Conservation (phyloP, 2,329 filamentous ascomycete genomes). For the Coniosporium tulheliwenetii region DNA sequence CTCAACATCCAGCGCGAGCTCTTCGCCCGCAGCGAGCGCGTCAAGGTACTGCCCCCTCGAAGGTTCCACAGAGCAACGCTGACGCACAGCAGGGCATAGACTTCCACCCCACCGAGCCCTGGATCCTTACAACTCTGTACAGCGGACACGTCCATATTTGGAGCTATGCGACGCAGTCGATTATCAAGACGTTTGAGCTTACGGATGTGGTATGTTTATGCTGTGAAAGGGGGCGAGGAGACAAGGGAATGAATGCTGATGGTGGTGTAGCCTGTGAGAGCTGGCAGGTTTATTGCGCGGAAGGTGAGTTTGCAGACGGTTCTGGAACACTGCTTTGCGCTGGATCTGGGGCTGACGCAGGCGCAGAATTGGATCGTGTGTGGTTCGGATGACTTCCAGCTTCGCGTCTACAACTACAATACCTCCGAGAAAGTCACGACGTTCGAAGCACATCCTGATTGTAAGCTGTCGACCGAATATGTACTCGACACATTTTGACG, state of each 20-base stretch:
- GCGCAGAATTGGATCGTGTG: conserved; percentile 48
- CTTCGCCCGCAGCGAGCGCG: conserved; percentile 82
- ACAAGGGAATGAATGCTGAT: no score
- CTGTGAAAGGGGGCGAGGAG: no score
- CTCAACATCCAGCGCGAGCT: conserved; percentile 51
- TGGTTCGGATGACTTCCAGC: conserved; percentile 81
- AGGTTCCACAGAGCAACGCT: conserved; percentile 1
- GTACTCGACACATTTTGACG: no score
- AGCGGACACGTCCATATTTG: conserved; percentile 98
- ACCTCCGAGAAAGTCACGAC: conserved; percentile 96
- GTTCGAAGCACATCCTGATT: conserved; percentile 95
- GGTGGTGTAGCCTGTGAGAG: conserved; percentile 53
- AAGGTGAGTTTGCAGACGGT: conserved; percentile 40
- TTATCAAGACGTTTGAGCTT: conserved; percentile 97
- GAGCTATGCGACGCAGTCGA: conserved; percentile 93
- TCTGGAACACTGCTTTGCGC: not conserved
- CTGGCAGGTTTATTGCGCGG: conserved; percentile 86
- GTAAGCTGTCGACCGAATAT: no score
- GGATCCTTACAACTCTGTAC: conserved; percentile 81
- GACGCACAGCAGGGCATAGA: conserved; percentile 50
- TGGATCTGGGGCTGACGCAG: not conserved
- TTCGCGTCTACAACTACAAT: conserved; percentile 97
- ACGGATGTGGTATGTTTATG: conserved; percentile 53
- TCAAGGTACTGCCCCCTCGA: conserved; percentile 33
- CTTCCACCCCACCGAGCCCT: conserved; percentile 54